phyloP scores from a whole-genome alignment of 495 filamentous ascomycete species.

The Aspergillus saccharolyticus region DNA sequence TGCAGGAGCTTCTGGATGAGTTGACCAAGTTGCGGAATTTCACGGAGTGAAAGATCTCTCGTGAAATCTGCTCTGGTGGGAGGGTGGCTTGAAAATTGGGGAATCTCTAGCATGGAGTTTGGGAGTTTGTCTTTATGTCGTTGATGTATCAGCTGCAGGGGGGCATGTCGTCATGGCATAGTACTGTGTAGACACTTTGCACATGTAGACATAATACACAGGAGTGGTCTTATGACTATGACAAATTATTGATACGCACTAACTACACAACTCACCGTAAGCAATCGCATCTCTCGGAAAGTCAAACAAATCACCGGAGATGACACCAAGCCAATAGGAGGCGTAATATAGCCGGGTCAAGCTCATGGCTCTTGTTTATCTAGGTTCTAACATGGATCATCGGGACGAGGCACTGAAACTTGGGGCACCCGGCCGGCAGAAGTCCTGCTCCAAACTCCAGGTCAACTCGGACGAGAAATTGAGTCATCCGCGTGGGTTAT shows the following conservation, averaged over 20 bases:
- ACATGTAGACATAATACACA: not conserved
- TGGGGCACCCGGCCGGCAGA: no score
- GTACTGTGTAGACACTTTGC: not conserved
- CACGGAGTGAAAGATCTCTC: slow-evolving; percentile 44
- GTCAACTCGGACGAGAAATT: not conserved
- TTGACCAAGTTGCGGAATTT: slow-evolving; percentile 71
- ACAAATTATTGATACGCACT: no score
- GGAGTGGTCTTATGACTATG: no score
- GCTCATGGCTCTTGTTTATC: no score
- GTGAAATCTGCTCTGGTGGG: no score
- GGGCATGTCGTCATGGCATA: not conserved
- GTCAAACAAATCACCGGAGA: not conserved
- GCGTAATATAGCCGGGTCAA: not conserved
- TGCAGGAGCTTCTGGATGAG: slow-evolving; percentile 85
- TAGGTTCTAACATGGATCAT: no score
- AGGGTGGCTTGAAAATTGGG: not conserved
- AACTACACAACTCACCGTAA: no score
- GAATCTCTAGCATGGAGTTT: slow-evolving; percentile 14
- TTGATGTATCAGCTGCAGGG: not conserved
- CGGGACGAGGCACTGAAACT: not conserved
- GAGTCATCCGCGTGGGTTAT: not conserved
- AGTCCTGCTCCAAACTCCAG: no score
- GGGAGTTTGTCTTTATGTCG: slow-evolving; percentile 5
- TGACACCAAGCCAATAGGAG: not conserved
- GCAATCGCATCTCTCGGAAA: not conserved